phyloP scores from a whole-genome alignment of 331 rosid species.

The Spiraea crenata region DNA sequence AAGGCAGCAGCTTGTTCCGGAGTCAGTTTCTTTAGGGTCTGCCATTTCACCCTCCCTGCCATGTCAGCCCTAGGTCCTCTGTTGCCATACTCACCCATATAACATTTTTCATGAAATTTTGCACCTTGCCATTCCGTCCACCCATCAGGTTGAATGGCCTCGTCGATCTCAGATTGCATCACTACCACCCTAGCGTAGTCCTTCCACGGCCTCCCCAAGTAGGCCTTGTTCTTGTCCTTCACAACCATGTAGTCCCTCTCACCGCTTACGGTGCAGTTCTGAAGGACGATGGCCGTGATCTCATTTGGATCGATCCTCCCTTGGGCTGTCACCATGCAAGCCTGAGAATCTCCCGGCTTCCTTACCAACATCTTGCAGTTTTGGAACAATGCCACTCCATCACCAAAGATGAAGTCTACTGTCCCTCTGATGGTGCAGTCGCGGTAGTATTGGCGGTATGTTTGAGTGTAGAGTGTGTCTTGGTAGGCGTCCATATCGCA shows the following conservation, averaged over 20 bases:
- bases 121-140: slow-evolving; percentile 15
- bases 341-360: slow-evolving; percentile 30
- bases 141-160: slow-evolving; percentile 11
- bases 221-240: slow-evolving; percentile 10
- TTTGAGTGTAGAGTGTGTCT: slow-evolving; percentile 41
- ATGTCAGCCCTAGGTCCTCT: slow-evolving; percentile 10
- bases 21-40: neutral
- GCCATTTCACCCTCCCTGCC: slow-evolving; percentile 11
- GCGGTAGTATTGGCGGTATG: slow-evolving; percentile 38
- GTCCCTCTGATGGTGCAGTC: slow-evolving; percentile 37
- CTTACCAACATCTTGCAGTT: slow-evolving; percentile 32
- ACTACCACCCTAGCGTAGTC: slow-evolving; percentile 13
- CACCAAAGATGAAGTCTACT: slow-evolving; percentile 44
- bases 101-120: neutral
- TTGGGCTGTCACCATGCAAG: slow-evolving; percentile 37
- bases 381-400: slow-evolving; percentile 31
- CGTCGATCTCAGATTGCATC: slow-evolving; percentile 21
- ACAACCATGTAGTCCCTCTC: neutral
- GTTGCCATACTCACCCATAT: slow-evolving; percentile 15
- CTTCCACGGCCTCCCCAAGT: slow-evolving; percentile 31
- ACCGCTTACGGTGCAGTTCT: slow-evolving; percentile 23
- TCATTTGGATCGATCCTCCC: slow-evolving; percentile 29
- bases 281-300: slow-evolving; percentile 31
- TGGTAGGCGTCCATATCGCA: slow-evolving; percentile 40
- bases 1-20: neutral